Conservation (phyloP, 2,329 filamentous ascomycete genomes). For the Trichoderma afroharzianum region DNA sequence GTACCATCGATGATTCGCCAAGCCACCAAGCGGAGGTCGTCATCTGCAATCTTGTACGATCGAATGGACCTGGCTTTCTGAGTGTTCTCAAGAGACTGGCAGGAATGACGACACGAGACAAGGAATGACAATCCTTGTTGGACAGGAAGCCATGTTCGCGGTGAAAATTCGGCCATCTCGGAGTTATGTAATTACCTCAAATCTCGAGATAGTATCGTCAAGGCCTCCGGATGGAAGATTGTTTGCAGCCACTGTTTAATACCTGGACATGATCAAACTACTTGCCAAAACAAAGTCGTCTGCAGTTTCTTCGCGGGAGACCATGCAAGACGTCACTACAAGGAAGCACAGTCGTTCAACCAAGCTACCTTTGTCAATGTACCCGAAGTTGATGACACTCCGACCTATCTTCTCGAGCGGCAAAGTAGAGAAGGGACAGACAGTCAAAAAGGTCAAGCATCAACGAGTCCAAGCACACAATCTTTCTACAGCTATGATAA, state of each 20-base stretch:
- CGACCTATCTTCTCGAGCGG: neutral
- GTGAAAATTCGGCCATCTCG: neutral
- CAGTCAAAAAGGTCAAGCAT: neutral
- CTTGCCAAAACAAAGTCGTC: neutral
- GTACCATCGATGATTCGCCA: neutral
- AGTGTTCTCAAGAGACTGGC: neutral
- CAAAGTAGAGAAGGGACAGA: neutral
- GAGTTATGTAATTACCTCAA: neutral
- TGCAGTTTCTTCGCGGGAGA: neutral
- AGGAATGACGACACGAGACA: neutral
- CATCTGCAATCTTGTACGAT: neutral
- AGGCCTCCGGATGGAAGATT: neutral
- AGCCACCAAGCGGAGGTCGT: neutral
- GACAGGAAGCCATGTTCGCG: neutral
- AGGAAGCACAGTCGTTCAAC: neutral
- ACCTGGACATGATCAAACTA: neutral
- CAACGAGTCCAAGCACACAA: neutral
- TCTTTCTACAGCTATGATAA: neutral
- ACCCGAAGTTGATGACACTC: neutral
- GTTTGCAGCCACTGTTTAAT: neutral
- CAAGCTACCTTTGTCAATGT: neutral
- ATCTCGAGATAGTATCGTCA: neutral
- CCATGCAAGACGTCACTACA: neutral
- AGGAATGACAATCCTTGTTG: neutral
- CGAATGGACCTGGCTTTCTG: neutral